Base-by-base conservation (phyloP, 148 eudicot genomes). In the Silene conica region DNA sequence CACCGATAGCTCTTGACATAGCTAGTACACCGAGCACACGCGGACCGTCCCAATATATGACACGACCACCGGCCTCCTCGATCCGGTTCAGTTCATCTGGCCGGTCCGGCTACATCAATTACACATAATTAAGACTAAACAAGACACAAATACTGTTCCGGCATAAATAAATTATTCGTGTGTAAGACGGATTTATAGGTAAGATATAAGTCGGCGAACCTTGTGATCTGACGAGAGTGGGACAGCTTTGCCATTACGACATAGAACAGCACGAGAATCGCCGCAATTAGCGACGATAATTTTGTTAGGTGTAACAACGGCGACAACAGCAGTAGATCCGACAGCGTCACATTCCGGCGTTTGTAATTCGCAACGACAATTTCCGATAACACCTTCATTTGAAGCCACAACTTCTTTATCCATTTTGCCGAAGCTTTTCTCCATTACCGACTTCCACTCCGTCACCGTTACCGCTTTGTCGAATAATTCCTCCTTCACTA, bases 1-100 rank as follows among this genome's bases (percentile, higher is more conserved):
- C 76, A 92, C 98, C 98, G 8, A 94, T 94, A 22, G 98, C 97
- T 83, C 98, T 85, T 15, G 98, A 94, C 97, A 91, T 94, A 46
- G 97, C 98, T 0, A 94, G 81, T 14, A 94, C 87, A 13, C 97
- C 97, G 2, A 80, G 80, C 26, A 94, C 97, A 22, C 98, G 85
- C 5, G 95, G 83, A 0, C 90, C 87, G 45, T 94, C 92, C 89
- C 88, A 86, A 66, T 63, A 87, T 58, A 91, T 79, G 3, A 94
- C 95, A 25, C 89, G 81, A 11, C 98, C 98, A 13, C 98, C 97
- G 0, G 91, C 87, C 13, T 85, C 88, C 75, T 89, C 65, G 67
- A 94, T 91, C 79, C 98, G 88, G 43, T 63, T 80, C 55, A 87
- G 75, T 76, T 94, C 98, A 25, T 94, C 98, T 0, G 91, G 88